Percentiles rank a stretch among this genome's conserved stretches.
Evolutionary conservation across 768 basidiomycete genomes (phyloP).

Genomic region (Boletus edulis): DNA sequence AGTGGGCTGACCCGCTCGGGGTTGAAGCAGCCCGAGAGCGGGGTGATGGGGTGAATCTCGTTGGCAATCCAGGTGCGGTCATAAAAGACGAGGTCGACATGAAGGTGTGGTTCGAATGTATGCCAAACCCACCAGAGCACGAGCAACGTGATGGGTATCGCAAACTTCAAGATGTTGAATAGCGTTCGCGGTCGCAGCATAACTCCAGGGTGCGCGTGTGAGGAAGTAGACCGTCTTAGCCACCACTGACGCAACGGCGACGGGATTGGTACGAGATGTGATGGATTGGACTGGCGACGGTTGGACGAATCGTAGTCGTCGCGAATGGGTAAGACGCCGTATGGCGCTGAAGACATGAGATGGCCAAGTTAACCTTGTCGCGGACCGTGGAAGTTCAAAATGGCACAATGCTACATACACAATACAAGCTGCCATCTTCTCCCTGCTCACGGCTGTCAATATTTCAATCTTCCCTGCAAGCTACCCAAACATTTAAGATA

Average conservation of each 20-base stretch:
- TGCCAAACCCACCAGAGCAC: slow-evolving; percentile 40
- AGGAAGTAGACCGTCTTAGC: background rate
- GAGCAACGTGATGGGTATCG: slow-evolving; percentile 34
- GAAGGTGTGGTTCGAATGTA: slow-evolving; percentile 64
- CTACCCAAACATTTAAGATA: too few relatives aligned
- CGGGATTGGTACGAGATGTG: background rate
- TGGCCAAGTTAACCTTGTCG: background rate
- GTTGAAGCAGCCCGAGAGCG: slow-evolving; percentile 75
- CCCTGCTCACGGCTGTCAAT: too few relatives aligned
- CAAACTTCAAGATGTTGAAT: slow-evolving; percentile 41
- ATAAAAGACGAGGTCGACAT: slow-evolving; percentile 83
- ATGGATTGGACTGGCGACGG: background rate
- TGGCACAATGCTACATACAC: too few relatives aligned
- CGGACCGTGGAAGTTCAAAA: too few relatives aligned
- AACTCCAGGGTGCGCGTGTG: background rate
- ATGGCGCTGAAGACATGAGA: slow-evolving; percentile 10
- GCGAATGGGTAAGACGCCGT: slow-evolving; percentile 9
- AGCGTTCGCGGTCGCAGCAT: slow-evolving; percentile 34
- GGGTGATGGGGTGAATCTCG: slow-evolving; percentile 64
- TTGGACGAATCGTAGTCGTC: slow-evolving; percentile 7
- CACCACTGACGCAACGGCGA: slow-evolving; percentile 7
- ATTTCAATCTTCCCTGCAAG: too few relatives aligned
- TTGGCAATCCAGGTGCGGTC: slow-evolving; percentile 67
- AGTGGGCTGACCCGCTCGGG: slow-evolving; percentile 51
- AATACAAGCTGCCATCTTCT: too few relatives aligned